phyloP scores from a whole-genome alignment of 345 rosid species.

The Geranium brycei region DNA sequence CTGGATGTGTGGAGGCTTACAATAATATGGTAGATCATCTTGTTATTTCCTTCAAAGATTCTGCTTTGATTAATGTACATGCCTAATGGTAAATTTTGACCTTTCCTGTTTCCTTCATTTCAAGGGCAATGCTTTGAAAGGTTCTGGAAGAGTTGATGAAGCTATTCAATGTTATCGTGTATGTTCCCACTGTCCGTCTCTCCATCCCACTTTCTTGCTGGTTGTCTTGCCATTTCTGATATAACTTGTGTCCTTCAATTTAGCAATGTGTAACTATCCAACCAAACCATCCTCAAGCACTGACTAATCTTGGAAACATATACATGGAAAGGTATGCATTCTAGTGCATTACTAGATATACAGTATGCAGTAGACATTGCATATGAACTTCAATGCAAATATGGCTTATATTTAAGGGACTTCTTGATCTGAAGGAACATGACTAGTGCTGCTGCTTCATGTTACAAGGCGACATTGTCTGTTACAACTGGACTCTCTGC shows the following conservation, averaged over 20 bases:
- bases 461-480: conserved; percentile 76
- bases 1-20: conserved; percentile 86
- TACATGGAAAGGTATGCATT: conserved; percentile 85
- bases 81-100: no score
- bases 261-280: conserved; percentile 90
- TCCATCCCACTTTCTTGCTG: neutral
- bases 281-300: conserved; percentile 94
- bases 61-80: no score
- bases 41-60: neutral
- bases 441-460: conserved; percentile 67
- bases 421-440: conserved; percentile 50
- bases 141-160: conserved; percentile 80
- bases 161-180: conserved; percentile 90
- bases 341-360: no score
- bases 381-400: no score
- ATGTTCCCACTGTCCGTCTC: neutral
- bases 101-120: neutral
- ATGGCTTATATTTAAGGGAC: conserved; percentile 1
- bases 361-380: neutral
- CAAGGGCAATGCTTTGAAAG: conserved; percentile 96
- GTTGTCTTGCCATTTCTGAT: conserved; percentile 8
- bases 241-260: conserved; percentile 13
- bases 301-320: conserved; percentile 91
- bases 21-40: conserved; percentile 72
- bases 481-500: conserved; percentile 94